Evolutionary conservation across 352 stramenopile genomes (phyloP).

Genomic region (Phytophthora europaea): DNA sequence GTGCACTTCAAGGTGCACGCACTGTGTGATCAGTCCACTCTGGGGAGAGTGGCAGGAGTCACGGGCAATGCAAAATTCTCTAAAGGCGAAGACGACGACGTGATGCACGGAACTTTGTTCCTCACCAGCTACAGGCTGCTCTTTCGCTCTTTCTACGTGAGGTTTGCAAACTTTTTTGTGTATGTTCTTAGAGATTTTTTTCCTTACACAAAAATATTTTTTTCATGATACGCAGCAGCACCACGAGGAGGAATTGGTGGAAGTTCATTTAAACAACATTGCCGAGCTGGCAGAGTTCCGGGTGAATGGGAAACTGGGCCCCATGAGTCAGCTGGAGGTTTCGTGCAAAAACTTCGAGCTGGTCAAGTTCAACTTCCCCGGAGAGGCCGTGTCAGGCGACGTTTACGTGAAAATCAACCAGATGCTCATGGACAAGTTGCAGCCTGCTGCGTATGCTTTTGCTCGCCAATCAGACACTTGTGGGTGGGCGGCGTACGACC

Average conservation of each 20-base stretch:
- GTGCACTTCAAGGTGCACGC: conserved; percentile 83
- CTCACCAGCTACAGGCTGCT: conserved; percentile 78
- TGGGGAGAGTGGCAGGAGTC: conserved; percentile 41
- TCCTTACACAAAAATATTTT: conserved; percentile 1
- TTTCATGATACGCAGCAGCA: conserved; percentile 26
- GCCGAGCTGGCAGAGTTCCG: conserved; percentile 77
- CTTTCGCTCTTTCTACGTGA: conserved; percentile 79
- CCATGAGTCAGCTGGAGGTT: conserved; percentile 80
- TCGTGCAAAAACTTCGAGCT: conserved; percentile 91
- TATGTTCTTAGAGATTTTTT: not conserved
- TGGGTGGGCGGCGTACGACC: conserved; percentile 71
- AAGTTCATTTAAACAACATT: conserved; percentile 80
- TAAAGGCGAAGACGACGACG: conserved; percentile 23
- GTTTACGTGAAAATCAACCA: conserved; percentile 79
- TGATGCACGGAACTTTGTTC: conserved; percentile 78
- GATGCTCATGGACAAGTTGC: conserved; percentile 57
- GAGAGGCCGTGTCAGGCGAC: conserved; percentile 68
- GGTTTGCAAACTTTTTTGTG: conserved; percentile 10
- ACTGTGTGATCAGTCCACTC: conserved; percentile 68
- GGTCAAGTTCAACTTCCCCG: conserved; percentile 81
- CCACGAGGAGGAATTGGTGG: conserved; percentile 59
- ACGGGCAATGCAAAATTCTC: conserved; percentile 28
- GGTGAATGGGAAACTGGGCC: conserved; percentile 47
- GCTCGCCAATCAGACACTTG: conserved; percentile 46
- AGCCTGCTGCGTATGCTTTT: conserved; percentile 64